phyloP scores from a whole-genome alignment of 2,329 filamentous ascomycete genomes.

The Teratosphaeria epicoccoides region DNA sequence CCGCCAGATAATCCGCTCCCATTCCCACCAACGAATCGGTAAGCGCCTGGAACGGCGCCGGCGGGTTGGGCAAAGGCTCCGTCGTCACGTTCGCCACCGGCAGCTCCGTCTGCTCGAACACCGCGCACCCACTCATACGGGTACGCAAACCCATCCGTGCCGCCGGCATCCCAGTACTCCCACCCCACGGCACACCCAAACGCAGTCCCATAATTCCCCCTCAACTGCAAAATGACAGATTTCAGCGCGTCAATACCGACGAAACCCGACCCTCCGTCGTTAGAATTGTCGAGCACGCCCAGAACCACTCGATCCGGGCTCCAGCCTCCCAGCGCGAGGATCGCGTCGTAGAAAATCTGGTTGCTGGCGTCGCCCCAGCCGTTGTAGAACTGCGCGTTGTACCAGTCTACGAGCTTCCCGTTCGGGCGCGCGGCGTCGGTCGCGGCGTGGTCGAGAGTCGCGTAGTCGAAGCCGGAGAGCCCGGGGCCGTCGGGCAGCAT shows the following conservation, averaged over 20 bases:
- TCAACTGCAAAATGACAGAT: constrained; percentile 12
- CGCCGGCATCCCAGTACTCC: constrained; percentile 20
- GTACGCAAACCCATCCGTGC: constrained; percentile 2
- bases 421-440: constrained; percentile 13
- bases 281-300: constrained; percentile 16
- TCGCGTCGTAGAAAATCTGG: constrained; percentile 16
- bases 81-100: constrained; percentile 1
- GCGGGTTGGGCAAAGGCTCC: constrained; percentile 6
- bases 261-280: constrained; percentile 20
- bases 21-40: constrained; percentile 9
- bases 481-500: constrained; percentile 11
- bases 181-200: constrained; percentile 20
- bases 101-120: constrained; percentile 3
- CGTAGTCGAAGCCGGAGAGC: constrained; percentile 18
- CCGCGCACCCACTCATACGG: constrained; percentile 14
- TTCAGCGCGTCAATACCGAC: constrained; percentile 12
- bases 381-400: constrained; percentile 23
- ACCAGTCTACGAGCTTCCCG: constrained; percentile 22
- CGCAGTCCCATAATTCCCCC: constrained; percentile 11
- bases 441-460: constrained; percentile 13
- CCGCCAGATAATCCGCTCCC: constrained; percentile 9
- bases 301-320: constrained; percentile 15
- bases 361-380: constrained; percentile 20
- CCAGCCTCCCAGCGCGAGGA: constrained; percentile 15
- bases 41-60: constrained; percentile 11